Base-by-base conservation (phyloP, 768 basidiomycete genomes). In the Mycena metata region DNA sequence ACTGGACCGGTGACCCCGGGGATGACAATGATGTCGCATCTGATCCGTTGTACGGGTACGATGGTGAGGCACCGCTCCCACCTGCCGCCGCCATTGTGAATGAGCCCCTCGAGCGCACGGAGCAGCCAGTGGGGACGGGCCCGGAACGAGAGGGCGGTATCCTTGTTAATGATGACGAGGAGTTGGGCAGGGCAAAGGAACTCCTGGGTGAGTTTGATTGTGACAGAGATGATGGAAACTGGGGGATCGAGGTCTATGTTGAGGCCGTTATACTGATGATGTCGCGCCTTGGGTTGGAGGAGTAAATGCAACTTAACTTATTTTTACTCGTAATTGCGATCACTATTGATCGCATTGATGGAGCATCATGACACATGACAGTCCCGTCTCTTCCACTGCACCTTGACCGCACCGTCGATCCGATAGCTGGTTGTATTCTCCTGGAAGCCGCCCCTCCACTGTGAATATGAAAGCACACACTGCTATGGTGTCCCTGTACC, bases 1-100 rank as follows among this genome's bases (percentile, higher is more conserved):
- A 76, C 52, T 77, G 76, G 76, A 64, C 57, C 23, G 72, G 64
- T 5, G 74, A 78, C 63, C 63, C 73, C 8, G 75, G 73, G 13
- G 76, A 77, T 64, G 26, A 36, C 12, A 12, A 6, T 6, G 12
- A 6, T 12, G 12, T 36, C 36, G 36, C 36, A 12, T 36, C 36
- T 6, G 36, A 36, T 36, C 36, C 36, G 12, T 36, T 36, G 36
- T 36, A 36, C 36, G 36, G 36, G 36, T 36, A 36, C 12, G 36
- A 36, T 36, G 36, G 36, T 12, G 36, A 36, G 36, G 51, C 33
- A 21, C 51, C 33, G 33, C 21, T 21, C 6, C 46, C 46, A 4
- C 46, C 46, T 12, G 19, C 46, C 5, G 10, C 30, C 17, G 8
- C 51, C 33, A 3, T 39, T 13, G 17, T 2, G 19, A 57, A 42